Conservation (phyloP, 2,329 filamentous ascomycete genomes). For the Botrytis fragariae region DNA sequence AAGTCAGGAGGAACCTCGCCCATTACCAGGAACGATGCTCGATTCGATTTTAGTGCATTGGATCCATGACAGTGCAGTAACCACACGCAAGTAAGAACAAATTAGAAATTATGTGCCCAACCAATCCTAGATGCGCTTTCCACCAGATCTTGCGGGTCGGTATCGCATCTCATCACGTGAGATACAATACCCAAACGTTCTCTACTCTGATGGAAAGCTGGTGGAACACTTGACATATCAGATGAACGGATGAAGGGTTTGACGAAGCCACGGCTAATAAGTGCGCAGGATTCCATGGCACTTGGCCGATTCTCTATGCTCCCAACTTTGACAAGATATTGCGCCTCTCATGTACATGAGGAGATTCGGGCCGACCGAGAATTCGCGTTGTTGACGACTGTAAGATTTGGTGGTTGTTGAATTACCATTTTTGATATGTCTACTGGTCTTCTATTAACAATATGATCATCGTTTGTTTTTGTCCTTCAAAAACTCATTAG, state of each 20-base stretch:
- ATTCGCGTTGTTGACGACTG: background rate
- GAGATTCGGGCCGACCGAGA: conserved; percentile 13
- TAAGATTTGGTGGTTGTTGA: background rate
- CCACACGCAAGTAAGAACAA: background rate
- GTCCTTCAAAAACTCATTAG: background rate
- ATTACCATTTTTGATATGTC: background rate
- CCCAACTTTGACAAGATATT: conserved; percentile 1
- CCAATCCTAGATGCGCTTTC: background rate
- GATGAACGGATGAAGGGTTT: background rate
- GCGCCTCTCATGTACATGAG: conserved; percentile 6
- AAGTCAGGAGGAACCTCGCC: background rate
- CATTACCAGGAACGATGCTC: background rate
- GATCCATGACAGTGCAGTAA: conserved; percentile 2
- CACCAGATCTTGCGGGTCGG: background rate
- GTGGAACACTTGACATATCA: background rate
- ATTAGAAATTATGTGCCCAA: background rate
- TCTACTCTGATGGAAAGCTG: background rate
- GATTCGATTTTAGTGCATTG: background rate
- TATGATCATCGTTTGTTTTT: background rate
- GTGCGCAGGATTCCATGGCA: background rate
- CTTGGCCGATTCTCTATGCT: conserved; percentile 1
- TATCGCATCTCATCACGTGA: conserved; percentile 13
- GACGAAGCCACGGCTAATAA: background rate
- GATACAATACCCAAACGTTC: background rate
- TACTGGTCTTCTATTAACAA: background rate